phyloP scores from a whole-genome alignment of 768 basidiomycete genomes.

The Psilocybe subaeruginosa region DNA sequence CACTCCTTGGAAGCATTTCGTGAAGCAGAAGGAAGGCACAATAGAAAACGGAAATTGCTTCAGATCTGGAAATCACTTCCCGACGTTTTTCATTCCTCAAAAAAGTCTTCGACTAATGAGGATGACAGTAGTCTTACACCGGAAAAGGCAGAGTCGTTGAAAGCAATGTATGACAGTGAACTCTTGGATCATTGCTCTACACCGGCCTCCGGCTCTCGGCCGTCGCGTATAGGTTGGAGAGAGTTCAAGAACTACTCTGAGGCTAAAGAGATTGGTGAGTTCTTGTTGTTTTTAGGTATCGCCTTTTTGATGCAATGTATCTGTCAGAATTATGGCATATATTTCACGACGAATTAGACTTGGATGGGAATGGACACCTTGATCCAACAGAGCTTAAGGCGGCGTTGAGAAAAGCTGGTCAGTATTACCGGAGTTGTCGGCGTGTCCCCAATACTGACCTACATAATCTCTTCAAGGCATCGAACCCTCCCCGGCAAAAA shows the following conservation, averaged over 20 bases:
- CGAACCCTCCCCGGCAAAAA: slow-evolving; percentile 63
- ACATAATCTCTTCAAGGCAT: slow-evolving; percentile 55
- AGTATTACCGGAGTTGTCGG: slow-evolving; percentile 8
- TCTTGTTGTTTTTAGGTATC: neutral
- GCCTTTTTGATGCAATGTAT: slow-evolving; percentile 4
- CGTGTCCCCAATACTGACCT: neutral
- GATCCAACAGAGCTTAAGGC: slow-evolving; percentile 52
- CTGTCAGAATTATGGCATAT: slow-evolving; percentile 83
- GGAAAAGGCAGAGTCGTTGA: slow-evolving; percentile 64
- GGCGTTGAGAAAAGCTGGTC: slow-evolving; percentile 72
- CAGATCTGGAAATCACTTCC: slow-evolving; percentile 67
- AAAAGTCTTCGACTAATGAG: slow-evolving; percentile 5
- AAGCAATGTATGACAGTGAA: slow-evolving; percentile 79
- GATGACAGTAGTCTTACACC: slow-evolving; percentile 42
- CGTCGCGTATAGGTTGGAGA: slow-evolving; percentile 63
- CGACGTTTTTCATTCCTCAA: slow-evolving; percentile 24
- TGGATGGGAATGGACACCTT: slow-evolving; percentile 85
- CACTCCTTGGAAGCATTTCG: slow-evolving; percentile 66
- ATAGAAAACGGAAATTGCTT: slow-evolving; percentile 60
- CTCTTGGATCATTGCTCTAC: slow-evolving; percentile 59
- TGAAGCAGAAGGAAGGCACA: slow-evolving; percentile 61
- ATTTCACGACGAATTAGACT: slow-evolving; percentile 89
- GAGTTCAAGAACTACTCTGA: slow-evolving; percentile 78
- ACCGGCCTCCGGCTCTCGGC: slow-evolving; percentile 38
- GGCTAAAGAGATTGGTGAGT: slow-evolving; percentile 76